phyloP scores from a whole-genome alignment of 2,329 filamentous ascomycete genomes.

The Arachnomyces sp. region DNA sequence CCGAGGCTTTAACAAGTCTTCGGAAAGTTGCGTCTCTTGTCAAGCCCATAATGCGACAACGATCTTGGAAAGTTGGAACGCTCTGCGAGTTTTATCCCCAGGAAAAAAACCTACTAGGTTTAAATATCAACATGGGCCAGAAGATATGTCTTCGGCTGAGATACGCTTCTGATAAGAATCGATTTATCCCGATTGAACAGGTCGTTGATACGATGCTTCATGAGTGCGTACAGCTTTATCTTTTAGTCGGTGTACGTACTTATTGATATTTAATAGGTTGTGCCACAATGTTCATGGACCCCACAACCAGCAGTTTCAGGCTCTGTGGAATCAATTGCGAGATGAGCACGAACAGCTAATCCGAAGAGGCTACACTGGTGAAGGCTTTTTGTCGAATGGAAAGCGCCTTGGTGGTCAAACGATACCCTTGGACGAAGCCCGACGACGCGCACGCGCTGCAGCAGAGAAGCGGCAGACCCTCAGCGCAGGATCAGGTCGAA shows the following conservation, averaged over 20 bases:
- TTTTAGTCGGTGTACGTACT: constrained; percentile 2
- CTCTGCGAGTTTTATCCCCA: constrained; percentile 80
- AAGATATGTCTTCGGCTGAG: constrained; percentile 78
- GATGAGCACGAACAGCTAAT: constrained; percentile 73
- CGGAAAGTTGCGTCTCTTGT: constrained; percentile 80
- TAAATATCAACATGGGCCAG: constrained; percentile 70
- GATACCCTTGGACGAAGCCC: constrained; percentile 65
- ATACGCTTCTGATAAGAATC: constrained; percentile 62
- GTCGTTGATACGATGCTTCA: constrained; percentile 89
- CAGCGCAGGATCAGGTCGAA: constrained; percentile 58
- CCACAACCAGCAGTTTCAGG: constrained; percentile 75
- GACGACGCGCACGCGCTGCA: constrained; percentile 63
- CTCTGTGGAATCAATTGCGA: constrained; percentile 80
- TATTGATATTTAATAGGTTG: constrained; percentile 41
- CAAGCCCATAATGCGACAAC: constrained; percentile 88
- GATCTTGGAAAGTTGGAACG: constrained; percentile 69
- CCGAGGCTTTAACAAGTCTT: constrained; percentile 54
- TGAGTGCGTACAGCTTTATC: constrained; percentile 45
- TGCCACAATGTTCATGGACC: constrained; percentile 80
- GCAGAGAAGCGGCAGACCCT: constrained; percentile 61
- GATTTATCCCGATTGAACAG: constrained; percentile 74
- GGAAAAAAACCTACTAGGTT: constrained; percentile 65
- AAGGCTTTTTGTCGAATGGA: constrained; percentile 74
- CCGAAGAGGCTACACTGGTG: constrained; percentile 80
- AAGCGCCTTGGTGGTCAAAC: constrained; percentile 61